Evolutionary conservation across 1,284 basidiomycete species (phyloP).

Genomic region (Sphaerobolus stellatus): DNA sequence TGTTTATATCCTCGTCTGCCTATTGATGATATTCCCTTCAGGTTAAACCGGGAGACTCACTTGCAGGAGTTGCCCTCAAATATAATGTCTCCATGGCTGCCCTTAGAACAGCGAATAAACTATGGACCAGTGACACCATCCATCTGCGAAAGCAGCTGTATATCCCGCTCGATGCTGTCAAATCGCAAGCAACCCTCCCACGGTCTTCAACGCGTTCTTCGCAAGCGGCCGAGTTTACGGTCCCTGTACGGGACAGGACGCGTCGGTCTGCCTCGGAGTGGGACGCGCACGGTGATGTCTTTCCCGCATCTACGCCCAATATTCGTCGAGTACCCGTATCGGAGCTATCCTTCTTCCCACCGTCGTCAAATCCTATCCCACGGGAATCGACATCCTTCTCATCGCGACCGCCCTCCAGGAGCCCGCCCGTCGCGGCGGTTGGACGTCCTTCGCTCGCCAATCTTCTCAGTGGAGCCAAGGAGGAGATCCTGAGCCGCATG

Average conservation of each 20-base stretch:
- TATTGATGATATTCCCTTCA: no score
- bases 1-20: no score
- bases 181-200: background rate
- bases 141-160: slow-evolving; percentile 81
- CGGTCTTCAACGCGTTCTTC: background rate
- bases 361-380: slow-evolving; percentile 17
- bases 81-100: slow-evolving; percentile 83
- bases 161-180: slow-evolving; percentile 55
- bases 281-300: slow-evolving; percentile 1
- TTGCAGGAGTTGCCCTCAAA: slow-evolving; percentile 81
- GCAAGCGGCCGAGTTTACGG: background rate
- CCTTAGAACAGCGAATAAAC: slow-evolving; percentile 82
- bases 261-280: background rate
- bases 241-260: background rate
- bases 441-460: background rate
- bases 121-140: slow-evolving; percentile 89
- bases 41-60: slow-evolving; percentile 73
- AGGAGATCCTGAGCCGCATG: slow-evolving; percentile 10
- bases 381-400: slow-evolving; percentile 11
- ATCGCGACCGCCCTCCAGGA: slow-evolving; percentile 23
- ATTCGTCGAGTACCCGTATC: slow-evolving; percentile 53
- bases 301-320: slow-evolving; percentile 22
- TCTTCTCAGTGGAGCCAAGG: slow-evolving; percentile 1
- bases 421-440: background rate
- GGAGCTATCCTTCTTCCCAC: slow-evolving; percentile 60